These are phyloP conservation scores for Cytauxzoon felis DNA, from an alignment of 169 alveolate species.

Conservation along the genomic window DNA sequence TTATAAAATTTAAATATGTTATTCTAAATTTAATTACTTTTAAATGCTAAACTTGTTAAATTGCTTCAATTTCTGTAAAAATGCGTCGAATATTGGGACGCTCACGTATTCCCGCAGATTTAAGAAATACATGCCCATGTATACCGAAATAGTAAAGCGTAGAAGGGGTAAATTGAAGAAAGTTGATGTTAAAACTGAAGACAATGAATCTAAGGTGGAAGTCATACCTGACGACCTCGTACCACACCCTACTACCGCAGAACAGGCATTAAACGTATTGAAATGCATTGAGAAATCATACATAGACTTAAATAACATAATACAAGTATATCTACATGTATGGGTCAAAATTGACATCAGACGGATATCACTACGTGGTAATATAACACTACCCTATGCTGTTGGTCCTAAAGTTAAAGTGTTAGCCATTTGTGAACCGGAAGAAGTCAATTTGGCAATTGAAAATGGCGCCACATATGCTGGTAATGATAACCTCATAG, in stretches of 20 bases:
- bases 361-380: conserved; percentile 47
- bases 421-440: conserved; percentile 58
- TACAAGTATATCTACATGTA: conserved; percentile 12
- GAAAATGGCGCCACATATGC: conserved; percentile 72
- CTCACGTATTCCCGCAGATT: not conserved
- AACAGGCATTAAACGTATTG: too few relatives aligned
- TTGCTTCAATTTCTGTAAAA: too few relatives aligned
- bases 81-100: too few relatives aligned
- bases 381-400: conserved; percentile 39
- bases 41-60: too few relatives aligned
- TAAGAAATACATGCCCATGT: not conserved
- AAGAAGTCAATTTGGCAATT: conserved; percentile 35
- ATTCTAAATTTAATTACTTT: too few relatives aligned
- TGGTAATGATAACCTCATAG: conserved; percentile 60
- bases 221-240: too few relatives aligned
- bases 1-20: too few relatives aligned
- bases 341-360: conserved; percentile 41
- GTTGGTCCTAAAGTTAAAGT: conserved; percentile 44
- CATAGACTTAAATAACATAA: too few relatives aligned
- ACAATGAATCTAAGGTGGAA: too few relatives aligned
- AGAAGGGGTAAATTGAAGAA: not conserved
- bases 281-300: too few relatives aligned
- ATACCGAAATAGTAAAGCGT: not conserved
- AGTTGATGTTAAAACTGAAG: too few relatives aligned
- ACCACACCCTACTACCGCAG: too few relatives aligned